Percentiles rank a stretch among this genome's conserved stretches.
These are phyloP conservation scores for Persicaria tinctoria DNA, from an alignment of 148 eudicot genomes.

Conservation along the genomic window DNA sequence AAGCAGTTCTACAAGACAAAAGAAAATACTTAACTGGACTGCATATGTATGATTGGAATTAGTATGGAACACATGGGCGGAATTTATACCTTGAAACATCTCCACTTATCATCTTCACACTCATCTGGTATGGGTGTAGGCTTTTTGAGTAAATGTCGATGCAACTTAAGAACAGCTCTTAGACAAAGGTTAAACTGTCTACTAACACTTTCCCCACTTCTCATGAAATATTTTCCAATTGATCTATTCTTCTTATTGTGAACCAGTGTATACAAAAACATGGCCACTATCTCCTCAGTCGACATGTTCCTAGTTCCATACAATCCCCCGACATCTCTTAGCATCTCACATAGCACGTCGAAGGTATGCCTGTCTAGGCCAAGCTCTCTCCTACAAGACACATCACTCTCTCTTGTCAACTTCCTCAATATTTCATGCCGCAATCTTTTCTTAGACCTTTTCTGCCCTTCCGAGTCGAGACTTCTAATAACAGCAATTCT, in stretches of 20 bases:
- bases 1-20: conserved; percentile 16
- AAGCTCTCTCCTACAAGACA: conserved; percentile 14
- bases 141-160: conserved; percentile 7
- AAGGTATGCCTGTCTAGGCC: conserved; percentile 11
- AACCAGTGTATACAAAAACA: conserved; percentile 14
- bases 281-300: conserved; percentile 16
- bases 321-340: conserved; percentile 16
- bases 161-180: conserved; percentile 17
- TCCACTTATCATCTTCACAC: conserved; percentile 16
- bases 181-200: conserved; percentile 15
- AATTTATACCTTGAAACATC: conserved; percentile 13
- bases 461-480: neutral
- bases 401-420: conserved; percentile 16
- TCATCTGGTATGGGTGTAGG: conserved; percentile 11
- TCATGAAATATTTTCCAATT: conserved; percentile 13
- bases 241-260: conserved; percentile 15
- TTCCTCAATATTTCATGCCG: conserved; percentile 13
- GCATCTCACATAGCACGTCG: conserved; percentile 16
- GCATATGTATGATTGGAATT: neutral
- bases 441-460: conserved; percentile 6
- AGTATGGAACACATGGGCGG: neutral
- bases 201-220: conserved; percentile 24
- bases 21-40: neutral
- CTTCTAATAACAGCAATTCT: neutral
- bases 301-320: conserved; percentile 12